Conservation (phyloP, 441 rosid genomes). For the Erysimum pusillum region DNA sequence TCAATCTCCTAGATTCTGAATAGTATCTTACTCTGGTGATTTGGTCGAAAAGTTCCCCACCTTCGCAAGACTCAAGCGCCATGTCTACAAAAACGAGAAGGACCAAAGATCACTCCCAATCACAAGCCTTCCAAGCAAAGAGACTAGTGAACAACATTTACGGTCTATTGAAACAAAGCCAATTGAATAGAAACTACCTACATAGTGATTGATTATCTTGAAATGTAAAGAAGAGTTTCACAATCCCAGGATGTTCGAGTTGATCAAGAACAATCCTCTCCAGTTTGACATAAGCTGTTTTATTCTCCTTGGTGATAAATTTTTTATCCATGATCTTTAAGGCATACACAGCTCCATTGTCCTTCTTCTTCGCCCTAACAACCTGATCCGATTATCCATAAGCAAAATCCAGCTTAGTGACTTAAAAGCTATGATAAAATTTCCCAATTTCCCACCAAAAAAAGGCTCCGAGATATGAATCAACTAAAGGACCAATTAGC, state of each 20-base stretch:
- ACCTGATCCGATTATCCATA: constrained; percentile 60
- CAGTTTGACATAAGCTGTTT: constrained; percentile 95
- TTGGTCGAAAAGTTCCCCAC: constrained; percentile 98
- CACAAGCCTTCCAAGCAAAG: constrained; percentile 69
- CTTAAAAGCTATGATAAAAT: background rate
- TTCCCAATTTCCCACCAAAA: background rate
- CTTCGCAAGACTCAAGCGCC: constrained; percentile 99
- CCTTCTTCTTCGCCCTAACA: constrained; percentile 97
- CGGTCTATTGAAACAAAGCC: constrained; percentile 80
- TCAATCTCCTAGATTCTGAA: background rate
- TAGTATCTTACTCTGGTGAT: constrained; percentile 84
- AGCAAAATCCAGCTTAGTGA: constrained; percentile 29
- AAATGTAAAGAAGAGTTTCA: constrained; percentile 49
- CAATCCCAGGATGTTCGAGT: constrained; percentile 50
- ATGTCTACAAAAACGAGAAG: constrained; percentile 67
- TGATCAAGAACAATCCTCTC: constrained; percentile 67
- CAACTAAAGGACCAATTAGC: background rate
- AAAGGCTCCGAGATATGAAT: constrained; percentile 17
- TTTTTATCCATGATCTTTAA: constrained; percentile 99
- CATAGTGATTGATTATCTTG: constrained; percentile 48
- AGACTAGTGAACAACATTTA: constrained; percentile 41
- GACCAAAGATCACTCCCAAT: constrained; percentile 61
- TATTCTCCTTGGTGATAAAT: constrained; percentile 98
- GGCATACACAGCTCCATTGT: constrained; percentile 85
- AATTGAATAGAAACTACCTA: constrained; percentile 38